Percentiles rank a stretch among this genome's conserved stretches.
Conservation (phyloP, 805 yeast genomes). For the Kuraishia floccosa region DNA sequence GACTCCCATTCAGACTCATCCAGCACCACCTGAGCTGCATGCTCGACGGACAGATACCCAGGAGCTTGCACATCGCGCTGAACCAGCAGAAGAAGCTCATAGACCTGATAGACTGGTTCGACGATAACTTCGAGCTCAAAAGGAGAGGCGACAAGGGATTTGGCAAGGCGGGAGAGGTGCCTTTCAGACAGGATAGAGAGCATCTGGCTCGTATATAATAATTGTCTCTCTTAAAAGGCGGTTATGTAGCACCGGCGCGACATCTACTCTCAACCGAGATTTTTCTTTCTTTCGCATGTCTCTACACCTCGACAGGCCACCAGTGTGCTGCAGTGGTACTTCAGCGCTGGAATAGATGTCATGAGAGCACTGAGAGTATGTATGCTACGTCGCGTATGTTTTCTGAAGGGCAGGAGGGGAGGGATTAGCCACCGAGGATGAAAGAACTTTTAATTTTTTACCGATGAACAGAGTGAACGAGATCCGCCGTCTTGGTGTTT, state of each 20-base stretch:
- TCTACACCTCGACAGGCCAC: too few relatives aligned
- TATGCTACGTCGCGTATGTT: too few relatives aligned
- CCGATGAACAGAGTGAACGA: slow-evolving; percentile 19
- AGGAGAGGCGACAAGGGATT: slow-evolving; percentile 63
- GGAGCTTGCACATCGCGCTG: slow-evolving; percentile 42
- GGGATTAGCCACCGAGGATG: neutral
- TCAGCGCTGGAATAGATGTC: too few relatives aligned
- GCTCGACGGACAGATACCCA: slow-evolving; percentile 48
- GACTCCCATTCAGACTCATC: slow-evolving; percentile 71
- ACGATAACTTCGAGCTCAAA: slow-evolving; percentile 49
- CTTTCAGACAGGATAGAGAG: slow-evolving; percentile 18
- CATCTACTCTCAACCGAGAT: too few relatives aligned
- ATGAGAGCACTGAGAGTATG: too few relatives aligned
- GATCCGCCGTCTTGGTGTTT: slow-evolving; percentile 40
- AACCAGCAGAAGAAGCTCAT: slow-evolving; percentile 48
- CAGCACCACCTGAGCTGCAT: slow-evolving; percentile 88
- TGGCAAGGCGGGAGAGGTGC: slow-evolving; percentile 29
- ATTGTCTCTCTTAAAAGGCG: too few relatives aligned
- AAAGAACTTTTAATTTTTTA: slow-evolving; percentile 3
- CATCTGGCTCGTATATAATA: slow-evolving; percentile 15
- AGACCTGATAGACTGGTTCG: slow-evolving; percentile 78
- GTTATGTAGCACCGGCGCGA: too few relatives aligned
- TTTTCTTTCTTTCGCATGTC: neutral
- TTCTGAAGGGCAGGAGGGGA: neutral
- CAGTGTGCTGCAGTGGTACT: too few relatives aligned